Base-by-base conservation (phyloP, 2,329 filamentous ascomycete genomes). In the Paecilomyces sp. region DNA sequence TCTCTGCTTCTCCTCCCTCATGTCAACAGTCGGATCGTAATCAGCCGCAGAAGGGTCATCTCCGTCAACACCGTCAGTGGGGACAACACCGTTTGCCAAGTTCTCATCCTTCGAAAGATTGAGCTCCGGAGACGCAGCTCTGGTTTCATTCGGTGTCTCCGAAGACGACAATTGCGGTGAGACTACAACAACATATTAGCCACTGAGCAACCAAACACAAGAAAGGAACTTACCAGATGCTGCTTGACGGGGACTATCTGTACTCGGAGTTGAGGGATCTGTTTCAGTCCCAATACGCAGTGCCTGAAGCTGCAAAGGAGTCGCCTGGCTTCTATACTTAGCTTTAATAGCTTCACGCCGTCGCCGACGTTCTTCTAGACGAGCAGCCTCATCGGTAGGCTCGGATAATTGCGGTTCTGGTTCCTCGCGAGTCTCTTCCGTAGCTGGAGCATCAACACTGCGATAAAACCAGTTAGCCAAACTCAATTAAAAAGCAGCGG, bases 21-120 rank as follows among this genome's bases (percentile, higher is more conserved):
- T 94, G 70, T 97, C 92, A 65, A 87, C 81, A 1, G 88, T 94
- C 1, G 92, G 92, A 70, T 96, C 91, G 72, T 96, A 96, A 73
- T 96, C 91, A 61, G 91, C 92, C 54, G 92, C 92, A n/a, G 92
- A 96, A 5, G 90, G 89, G 6, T 88, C 91, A 67, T 94, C 88
- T 57, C 83, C 83, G 54, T 85, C 83, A 63, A 75, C 74, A 64
- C 72, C 72, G 51, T 72, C 66, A 63, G 76, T 66, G 64, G 74
- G 65, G 59, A 70, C 65, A 62, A 60, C 63, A 66, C 70, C 64
- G 69, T 90, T 89, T 73, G 86, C 84, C 64, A 91, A 80, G 64
- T 87, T 84, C 59, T 85, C 81, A 69, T 91, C 88, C 66, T 86
- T 83, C 67, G 84, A 78, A 67, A 91, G 81, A 60, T 85, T 82